Base-by-base conservation (phyloP, 139 green algal genomes). In the Mychonastes homosphaera region DNA sequence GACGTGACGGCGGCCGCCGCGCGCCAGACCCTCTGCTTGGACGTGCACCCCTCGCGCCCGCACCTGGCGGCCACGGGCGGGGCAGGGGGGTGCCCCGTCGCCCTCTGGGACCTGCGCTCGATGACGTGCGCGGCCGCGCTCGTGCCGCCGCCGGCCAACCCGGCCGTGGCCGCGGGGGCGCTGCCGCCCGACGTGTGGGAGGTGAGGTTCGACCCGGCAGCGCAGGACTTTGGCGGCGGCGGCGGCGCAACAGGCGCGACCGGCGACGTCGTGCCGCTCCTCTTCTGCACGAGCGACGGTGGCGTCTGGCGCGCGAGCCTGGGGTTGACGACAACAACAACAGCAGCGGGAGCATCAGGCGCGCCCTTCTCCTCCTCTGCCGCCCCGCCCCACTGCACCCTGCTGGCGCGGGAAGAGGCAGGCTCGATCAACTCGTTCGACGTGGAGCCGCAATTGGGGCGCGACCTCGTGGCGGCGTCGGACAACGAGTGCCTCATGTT, bases 101-200 rank as follows among this genome's bases (percentile, higher is more conserved):
- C 73, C 19, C 40, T 81, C 23, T 84, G 77, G 77, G 77, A 84
- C 63, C 49, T 84, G 58, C 67, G 77, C 26, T n/a, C n/a, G n/a
- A 69, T 78, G n/a, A n/a, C n/a, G n/a, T n/a, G n/a, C n/a, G n/a
- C n/a, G 6, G n/a, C 50, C 3, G 26, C 34, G 13, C 74, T 70
- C 1, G 26, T 67, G 50, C 51, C 44, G 23, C 43, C 44, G 23
- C 33, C 58, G 15, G 58, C 26, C 1, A 29, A 26, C n/a, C 38
- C 54, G 23, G 34, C 21, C 16, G 38, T 12, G 19, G 23, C 21
- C 12, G 59, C 56, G 13, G 23, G 18, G 2, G 23, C 27, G 30
- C 58, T 45, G 9, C 46, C 44, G 3, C 52, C 46, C 1, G 73
- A 72, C 21, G 63, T 81, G 9, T 78, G 69, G 65, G 65, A 81